Conservation (phyloP, 2,329 filamentous ascomycete species). For the Trichocomaceae sp. region DNA sequence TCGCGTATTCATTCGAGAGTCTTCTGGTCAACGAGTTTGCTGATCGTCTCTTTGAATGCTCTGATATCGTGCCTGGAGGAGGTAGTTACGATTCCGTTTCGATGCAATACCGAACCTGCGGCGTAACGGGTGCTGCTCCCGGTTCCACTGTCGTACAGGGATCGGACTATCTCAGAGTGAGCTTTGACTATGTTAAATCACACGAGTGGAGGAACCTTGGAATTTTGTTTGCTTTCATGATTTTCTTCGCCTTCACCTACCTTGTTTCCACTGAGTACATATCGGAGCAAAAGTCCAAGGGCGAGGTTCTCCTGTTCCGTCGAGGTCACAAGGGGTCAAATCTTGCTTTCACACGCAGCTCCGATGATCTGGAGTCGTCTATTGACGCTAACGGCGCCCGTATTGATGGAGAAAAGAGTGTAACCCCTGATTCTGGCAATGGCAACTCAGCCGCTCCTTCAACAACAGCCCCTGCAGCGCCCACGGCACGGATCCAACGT, state of each 20-base stretch:
- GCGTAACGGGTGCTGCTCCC: slow-evolving; percentile 51
- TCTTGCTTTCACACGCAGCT: slow-evolving; percentile 4
- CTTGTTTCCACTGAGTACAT: slow-evolving; percentile 58
- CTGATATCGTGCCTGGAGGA: slow-evolving; percentile 33
- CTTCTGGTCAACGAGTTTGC: slow-evolving; percentile 80
- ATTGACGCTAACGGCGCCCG: not conserved
- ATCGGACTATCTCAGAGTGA: slow-evolving; percentile 49
- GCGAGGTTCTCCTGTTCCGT: slow-evolving; percentile 68
- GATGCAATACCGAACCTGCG: slow-evolving; percentile 48
- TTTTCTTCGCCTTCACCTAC: slow-evolving; percentile 58
- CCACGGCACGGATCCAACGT: slow-evolving; percentile 43
- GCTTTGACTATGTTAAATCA: slow-evolving; percentile 51
- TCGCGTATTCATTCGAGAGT: slow-evolving; percentile 73
- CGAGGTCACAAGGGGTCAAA: slow-evolving; percentile 51
- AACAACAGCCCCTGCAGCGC: not conserved
- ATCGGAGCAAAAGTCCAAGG: slow-evolving; percentile 64
- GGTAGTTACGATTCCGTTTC: slow-evolving; percentile 31
- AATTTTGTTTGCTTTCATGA: slow-evolving; percentile 58
- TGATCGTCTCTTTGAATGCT: slow-evolving; percentile 52
- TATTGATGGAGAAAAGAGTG: not conserved
- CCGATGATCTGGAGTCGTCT: slow-evolving; percentile 2
- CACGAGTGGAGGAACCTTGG: slow-evolving; percentile 66
- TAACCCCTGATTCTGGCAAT: not conserved
- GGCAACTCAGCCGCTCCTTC: not conserved
- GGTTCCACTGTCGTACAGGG: slow-evolving; percentile 51